A percentile compares a stretch with the other conserved stretches of the same genome.
Conservation (phyloP, 305 asterid species). For the Galium porrigens region DNA sequence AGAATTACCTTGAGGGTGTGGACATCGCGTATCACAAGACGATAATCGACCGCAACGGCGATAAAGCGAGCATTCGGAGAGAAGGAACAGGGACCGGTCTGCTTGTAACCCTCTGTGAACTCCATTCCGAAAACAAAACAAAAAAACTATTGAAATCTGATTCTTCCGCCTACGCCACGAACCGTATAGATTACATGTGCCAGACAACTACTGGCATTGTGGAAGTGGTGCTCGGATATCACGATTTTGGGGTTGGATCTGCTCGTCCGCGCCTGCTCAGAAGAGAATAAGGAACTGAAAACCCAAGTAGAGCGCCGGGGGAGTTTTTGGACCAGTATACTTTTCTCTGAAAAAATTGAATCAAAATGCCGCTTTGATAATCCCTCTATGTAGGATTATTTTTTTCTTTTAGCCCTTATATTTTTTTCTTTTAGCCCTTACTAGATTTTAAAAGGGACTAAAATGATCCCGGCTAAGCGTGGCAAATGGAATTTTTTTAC, state of each 20-base stretch:
- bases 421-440: too few species aligned
- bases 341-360: background rate
- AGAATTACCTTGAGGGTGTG: constrained; percentile 60
- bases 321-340: background rate
- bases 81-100: constrained; percentile 71
- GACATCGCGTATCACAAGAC: constrained; percentile 85
- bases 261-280: background rate
- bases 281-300: background rate
- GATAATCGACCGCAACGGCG: constrained; percentile 84
- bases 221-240: background rate
- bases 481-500: too few species aligned
- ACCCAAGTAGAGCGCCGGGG: background rate
- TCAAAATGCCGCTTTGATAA: background rate
- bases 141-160: background rate
- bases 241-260: constrained; percentile 7
- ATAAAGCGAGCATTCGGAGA: constrained; percentile 74
- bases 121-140: constrained; percentile 33
- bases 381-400: background rate
- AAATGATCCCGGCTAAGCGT: too few species aligned
- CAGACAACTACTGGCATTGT: constrained; percentile 2
- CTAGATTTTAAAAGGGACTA: too few species aligned
- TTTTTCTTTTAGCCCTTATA: too few species aligned
- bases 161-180: background rate
- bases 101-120: constrained; percentile 76
- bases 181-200: background rate